Percentiles rank a stretch among this genome's conserved stretches.
These are phyloP conservation scores for Coniella vitis DNA, from an alignment of 2,329 filamentous ascomycete species.

Conservation along the genomic window DNA sequence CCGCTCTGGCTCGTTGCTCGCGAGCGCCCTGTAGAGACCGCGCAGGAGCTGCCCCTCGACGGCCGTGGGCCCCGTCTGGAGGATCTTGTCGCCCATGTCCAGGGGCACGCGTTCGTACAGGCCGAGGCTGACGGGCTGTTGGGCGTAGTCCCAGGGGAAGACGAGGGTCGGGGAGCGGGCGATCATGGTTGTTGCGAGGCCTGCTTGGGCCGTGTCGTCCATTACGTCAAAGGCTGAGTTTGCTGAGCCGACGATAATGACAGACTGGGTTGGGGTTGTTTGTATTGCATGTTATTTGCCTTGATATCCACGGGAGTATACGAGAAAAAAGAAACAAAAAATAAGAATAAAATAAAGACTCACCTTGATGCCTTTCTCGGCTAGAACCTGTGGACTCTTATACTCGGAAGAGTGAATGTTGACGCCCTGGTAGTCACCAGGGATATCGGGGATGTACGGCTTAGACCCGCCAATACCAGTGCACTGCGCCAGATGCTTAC, in stretches of 20 bases:
- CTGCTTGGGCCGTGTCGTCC: constrained; percentile 26
- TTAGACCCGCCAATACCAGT: constrained; percentile 37
- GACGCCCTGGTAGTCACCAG: constrained; percentile 34
- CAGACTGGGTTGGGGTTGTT: too few species aligned
- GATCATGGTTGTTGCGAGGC: constrained; percentile 28
- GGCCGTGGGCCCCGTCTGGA: constrained; percentile 16
- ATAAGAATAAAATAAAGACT: not conserved
- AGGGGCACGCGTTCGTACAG: constrained; percentile 23
- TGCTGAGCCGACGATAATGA: constrained; percentile 31
- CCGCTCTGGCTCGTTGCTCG: constrained; percentile 26
- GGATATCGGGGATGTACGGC: constrained; percentile 33
- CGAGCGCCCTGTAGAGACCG: constrained; percentile 19
- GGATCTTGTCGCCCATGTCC: constrained; percentile 20
- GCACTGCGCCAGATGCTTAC: constrained; percentile 40
- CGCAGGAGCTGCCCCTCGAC: constrained; percentile 20
- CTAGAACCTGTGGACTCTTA: constrained; percentile 29
- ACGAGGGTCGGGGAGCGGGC: constrained; percentile 30
- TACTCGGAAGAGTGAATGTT: constrained; percentile 38
- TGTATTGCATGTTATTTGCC: not conserved
- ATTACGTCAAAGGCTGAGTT: constrained; percentile 36
- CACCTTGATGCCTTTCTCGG: constrained; percentile 15
- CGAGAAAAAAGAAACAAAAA: too few species aligned
- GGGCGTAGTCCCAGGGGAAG: constrained; percentile 26
- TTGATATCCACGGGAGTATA: too few species aligned
- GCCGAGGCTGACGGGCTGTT: constrained; percentile 22